Conservation (phyloP, 805 yeast species). For the Wickerhamiella siamensis region DNA sequence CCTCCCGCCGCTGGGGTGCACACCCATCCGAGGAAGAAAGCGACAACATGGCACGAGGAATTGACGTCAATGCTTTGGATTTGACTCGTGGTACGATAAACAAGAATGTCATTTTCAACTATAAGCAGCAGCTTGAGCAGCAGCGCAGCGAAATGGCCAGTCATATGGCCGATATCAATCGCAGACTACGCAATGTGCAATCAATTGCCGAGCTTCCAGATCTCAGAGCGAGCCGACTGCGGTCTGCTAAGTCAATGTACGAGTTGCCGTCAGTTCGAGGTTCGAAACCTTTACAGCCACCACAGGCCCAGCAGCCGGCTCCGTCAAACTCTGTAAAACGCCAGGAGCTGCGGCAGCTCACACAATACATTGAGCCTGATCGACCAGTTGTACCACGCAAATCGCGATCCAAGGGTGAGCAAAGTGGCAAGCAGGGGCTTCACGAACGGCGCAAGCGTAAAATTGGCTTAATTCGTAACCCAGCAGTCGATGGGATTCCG, state of each 20-base stretch:
- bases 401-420: not conserved
- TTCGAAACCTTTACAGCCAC: not conserved
- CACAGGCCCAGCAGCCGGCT: conserved; percentile 1
- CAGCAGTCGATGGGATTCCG: conserved; percentile 2
- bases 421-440: not conserved
- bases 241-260: conserved; percentile 15
- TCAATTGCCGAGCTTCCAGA: conserved; percentile 16
- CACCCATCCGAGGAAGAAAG: conserved; percentile 2
- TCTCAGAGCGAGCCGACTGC: conserved; percentile 8
- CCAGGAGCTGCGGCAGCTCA: conserved; percentile 14
- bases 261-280: conserved; percentile 4
- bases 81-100: conserved; percentile 14
- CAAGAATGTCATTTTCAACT: conserved; percentile 11
- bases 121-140: conserved; percentile 2
- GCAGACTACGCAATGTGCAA: conserved; percentile 12
- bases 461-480: conserved; percentile 12
- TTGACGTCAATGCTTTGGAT: conserved; percentile 14
- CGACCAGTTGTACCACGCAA: not conserved
- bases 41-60: conserved; percentile 13
- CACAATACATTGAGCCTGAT: conserved; percentile 17
- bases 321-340: not conserved
- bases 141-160: not conserved
- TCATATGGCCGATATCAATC: not conserved
- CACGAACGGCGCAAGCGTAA: conserved; percentile 4
- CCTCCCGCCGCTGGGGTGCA: not conserved